Base-by-base conservation (phyloP, 768 basidiomycete genomes). In the Amanita inopinata region DNA sequence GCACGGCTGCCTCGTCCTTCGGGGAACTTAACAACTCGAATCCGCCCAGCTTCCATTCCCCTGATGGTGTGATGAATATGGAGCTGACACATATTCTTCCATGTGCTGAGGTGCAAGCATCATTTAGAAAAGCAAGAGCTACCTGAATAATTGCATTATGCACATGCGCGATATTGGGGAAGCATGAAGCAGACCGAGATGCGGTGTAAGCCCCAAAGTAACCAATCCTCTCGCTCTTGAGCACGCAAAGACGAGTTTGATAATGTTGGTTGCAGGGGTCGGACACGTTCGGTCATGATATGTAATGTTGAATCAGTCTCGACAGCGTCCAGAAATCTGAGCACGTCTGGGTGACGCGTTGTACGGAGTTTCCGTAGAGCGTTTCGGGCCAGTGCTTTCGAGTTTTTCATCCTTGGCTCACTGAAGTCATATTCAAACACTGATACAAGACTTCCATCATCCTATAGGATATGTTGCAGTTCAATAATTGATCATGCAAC, bases 41-140 rank as follows among this genome's bases (percentile, higher is more conserved):
- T 0, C 94, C 94, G 14, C 89, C 93, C 5, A 99, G 65, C 55
- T 88, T 88, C 96, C 94, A 98, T 65, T 99, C 96, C 4, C 94
- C 89, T 0, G 90, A 87, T 0, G 83, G 81, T 0, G 94, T 90
- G 39, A 96, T 77, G 56, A 96, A 97, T 45, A 97, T 76, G 1
- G 87, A 79, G 45, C 74, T 71, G n/a, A 73, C 58, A 46, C 77
- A 67, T 43, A 93, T 56, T 50, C 80, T 85, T 15, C 90, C 92
- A 52, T 96, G 91, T 0, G 87, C 86, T 2, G 87, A 88, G 18
- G 74, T 62, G 40, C 77, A 83, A 5, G 86, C 72, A 31, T 88
- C 83, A 53, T 98, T 97, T 43, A 98, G 58, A 61, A 99, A 99
- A 2, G 85, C 70, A 30, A 97, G 63, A 2, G 93, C 93, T 43